Evolutionary conservation across 306 rosid genomes (phyloP), one percentile per base, ranked within the genome.

Genomic region (Fragaria vesca): DNA sequence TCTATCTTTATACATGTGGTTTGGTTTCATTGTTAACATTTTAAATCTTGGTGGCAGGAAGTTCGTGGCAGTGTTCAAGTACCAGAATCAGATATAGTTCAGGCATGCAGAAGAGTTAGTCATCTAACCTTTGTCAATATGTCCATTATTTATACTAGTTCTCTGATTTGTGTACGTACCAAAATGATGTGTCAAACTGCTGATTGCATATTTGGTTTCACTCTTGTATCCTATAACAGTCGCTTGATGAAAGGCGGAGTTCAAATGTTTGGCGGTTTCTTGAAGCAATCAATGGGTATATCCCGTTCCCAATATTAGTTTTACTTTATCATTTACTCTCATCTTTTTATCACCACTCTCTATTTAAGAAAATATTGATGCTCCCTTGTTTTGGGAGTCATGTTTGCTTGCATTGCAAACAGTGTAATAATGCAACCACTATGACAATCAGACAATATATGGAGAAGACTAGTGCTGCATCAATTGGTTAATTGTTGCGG

Each of bases 51-150:
- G 74, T 81, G 67, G 71, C 85, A 95, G 99, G 97, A 93, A 72
- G 86, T 81, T 82, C 96, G 89, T 50, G 99, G 97, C 47, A 78
- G 86, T 81, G 76, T 85, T 82, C 91, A 86, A 65, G 79, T 85
- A 30, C 88, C 83, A n/a, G 99, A 90, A 74, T 88, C 94, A 26
- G 93, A 91, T 83, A 84, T 90, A 46, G 97, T 93, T 80, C 92
- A 87, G 85, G 85, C 93, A 30, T 95, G 99, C 89, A 90, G 85
- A 91, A 91, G 97, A 88, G 99, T 95, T 48, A 88, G 99, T 83
- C 69, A 55, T 73, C 65, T 55, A 34, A 30, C 73, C 48, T 80
- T 12, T 46, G 15, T 46, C 61, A 45, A 45, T 24, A 28, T 26
- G 21, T 54, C 69, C 38, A 3, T 46, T 73, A 11, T 68, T 54